phyloP scores from a whole-genome alignment of 1,284 basidiomycete species.

The Cryptococcus depauperatus region DNA sequence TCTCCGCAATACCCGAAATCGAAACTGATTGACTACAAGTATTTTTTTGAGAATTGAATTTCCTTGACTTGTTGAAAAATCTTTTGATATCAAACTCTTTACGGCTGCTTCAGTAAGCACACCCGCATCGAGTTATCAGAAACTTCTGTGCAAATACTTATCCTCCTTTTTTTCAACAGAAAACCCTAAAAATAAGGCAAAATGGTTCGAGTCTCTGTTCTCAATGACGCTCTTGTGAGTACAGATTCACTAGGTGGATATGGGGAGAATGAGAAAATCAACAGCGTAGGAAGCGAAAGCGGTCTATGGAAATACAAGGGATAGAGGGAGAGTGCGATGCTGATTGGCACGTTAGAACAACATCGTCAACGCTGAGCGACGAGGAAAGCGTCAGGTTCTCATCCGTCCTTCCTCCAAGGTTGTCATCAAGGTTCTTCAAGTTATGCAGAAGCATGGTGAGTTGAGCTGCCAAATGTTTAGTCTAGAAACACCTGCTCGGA shows the following conservation, averaged over 20 bases:
- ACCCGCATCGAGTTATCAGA: conserved; percentile 44
- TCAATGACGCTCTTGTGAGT: conserved; percentile 69
- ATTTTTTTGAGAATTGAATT: no score
- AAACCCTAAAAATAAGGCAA: conserved; percentile 25
- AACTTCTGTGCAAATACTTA: conserved; percentile 45
- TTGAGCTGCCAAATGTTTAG: conserved; percentile 17
- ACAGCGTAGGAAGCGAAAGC: background rate
- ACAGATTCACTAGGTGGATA: background rate
- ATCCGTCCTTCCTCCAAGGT: conserved; percentile 93
- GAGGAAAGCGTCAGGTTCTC: conserved; percentile 95
- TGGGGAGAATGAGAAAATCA: background rate
- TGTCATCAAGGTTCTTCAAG: conserved; percentile 87
- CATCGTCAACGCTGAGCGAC: conserved; percentile 96
- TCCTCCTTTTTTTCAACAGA: conserved; percentile 29
- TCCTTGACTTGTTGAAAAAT: no score
- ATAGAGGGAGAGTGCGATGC: background rate
- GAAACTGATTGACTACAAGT: no score
- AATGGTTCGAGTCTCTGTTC: conserved; percentile 46
- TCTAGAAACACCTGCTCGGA: conserved; percentile 1
- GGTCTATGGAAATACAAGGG: background rate
- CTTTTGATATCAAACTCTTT: conserved; percentile 26
- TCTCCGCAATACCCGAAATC: no score
- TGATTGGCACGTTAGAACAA: conserved; percentile 56
- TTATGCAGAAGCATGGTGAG: conserved; percentile 97
- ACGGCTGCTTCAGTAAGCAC: conserved; percentile 39